Percentiles rank a stretch among this genome's conserved stretches.
These are phyloP conservation scores for Pichia thaimueangensis DNA, from an alignment of 805 yeast species.

Conservation along the genomic window DNA sequence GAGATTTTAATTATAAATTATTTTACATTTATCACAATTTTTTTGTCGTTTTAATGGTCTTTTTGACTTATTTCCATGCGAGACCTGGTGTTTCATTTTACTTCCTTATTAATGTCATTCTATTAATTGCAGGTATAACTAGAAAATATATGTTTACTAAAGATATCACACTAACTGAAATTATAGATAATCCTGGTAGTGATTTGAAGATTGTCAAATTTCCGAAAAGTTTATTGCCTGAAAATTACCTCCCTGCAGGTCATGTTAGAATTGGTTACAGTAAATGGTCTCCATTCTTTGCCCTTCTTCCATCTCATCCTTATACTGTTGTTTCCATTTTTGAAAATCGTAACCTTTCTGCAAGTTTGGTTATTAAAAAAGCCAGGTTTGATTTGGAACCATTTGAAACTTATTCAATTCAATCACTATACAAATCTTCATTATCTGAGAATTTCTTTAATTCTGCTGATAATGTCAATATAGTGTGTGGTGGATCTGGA, in stretches of 20 bases:
- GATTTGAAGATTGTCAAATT: conserved; percentile 12
- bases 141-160: conserved; percentile 26
- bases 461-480: conserved; percentile 43
- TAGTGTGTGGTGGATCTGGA: conserved; percentile 72
- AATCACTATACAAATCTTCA: conserved; percentile 38
- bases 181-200: conserved; percentile 15
- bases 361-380: conserved; percentile 41
- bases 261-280: conserved; percentile 47
- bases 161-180: conserved; percentile 17
- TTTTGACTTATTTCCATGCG: conserved; percentile 53
- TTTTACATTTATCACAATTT: conserved; percentile 56
- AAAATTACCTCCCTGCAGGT: conserved; percentile 41
- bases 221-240: conserved; percentile 18
- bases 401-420: conserved; percentile 32
- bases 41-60: conserved; percentile 39
- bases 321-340: conserved; percentile 46
- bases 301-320: conserved; percentile 61
- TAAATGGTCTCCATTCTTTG: conserved; percentile 34
- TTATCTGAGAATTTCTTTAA: conserved; percentile 38
- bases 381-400: conserved; percentile 33
- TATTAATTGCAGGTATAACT: conserved; percentile 34
- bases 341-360: conserved; percentile 26
- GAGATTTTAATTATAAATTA: conserved; percentile 42
- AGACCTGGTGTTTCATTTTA: conserved; percentile 55
- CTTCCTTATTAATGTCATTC: conserved; percentile 23